These are phyloP conservation scores for Boletus mariae DNA, from an alignment of 1,284 basidiomycete species.

Conservation along the genomic window DNA sequence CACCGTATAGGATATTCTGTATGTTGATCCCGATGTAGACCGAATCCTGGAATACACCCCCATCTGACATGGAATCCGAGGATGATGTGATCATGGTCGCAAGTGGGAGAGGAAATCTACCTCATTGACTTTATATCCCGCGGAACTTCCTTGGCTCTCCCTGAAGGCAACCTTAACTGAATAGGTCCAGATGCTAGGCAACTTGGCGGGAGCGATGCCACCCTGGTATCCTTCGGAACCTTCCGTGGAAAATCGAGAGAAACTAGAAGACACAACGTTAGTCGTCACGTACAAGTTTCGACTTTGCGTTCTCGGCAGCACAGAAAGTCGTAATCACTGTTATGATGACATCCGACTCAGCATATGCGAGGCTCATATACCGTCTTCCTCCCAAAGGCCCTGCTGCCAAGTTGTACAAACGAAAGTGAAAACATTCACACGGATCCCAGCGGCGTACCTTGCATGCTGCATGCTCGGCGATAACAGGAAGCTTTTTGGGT, in stretches of 20 bases:
- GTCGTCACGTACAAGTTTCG: neutral
- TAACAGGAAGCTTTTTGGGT: neutral
- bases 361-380: neutral
- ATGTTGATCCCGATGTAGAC: conserved; percentile 8
- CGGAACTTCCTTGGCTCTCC: neutral
- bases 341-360: neutral
- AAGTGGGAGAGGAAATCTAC: neutral
- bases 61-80: neutral
- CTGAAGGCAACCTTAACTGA: neutral
- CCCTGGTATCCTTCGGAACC: neutral
- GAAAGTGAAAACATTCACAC: neutral
- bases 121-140: neutral
- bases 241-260: neutral
- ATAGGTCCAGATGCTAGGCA: neutral
- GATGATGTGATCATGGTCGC: neutral
- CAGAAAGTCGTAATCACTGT: neutral
- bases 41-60: neutral
- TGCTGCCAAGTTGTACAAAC: neutral
- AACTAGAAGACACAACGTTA: neutral
- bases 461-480: neutral
- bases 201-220: neutral
- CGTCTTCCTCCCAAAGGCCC: neutral
- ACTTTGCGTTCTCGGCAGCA: neutral
- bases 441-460: neutral
- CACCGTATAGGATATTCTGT: conserved; percentile 26